phyloP scores from a whole-genome alignment of 768 basidiomycete species.

The Termitomyces sp. region DNA sequence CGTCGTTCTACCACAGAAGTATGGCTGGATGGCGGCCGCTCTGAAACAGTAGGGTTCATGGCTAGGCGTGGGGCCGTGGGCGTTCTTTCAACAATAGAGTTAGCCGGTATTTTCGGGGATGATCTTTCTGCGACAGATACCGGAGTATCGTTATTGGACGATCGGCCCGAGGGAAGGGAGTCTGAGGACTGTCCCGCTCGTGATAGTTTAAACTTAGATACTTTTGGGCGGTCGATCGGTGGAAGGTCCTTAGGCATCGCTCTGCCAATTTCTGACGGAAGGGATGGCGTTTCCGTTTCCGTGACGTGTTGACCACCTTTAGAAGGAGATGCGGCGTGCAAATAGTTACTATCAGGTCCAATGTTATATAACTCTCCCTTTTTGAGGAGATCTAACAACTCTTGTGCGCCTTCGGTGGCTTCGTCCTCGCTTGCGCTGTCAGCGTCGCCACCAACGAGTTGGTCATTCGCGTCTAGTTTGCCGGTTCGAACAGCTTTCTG shows the following conservation, averaged over 20 bases:
- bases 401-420: slow-evolving; percentile 42
- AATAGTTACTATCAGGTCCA: slow-evolving; percentile 40
- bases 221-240: slow-evolving; percentile 33
- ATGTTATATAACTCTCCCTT: slow-evolving; percentile 51
- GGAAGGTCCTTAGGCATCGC: slow-evolving; percentile 16
- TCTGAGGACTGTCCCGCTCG: slow-evolving; percentile 26
- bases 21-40: slow-evolving; percentile 23
- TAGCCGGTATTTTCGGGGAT: slow-evolving; percentile 28
- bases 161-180: slow-evolving; percentile 4
- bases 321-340: slow-evolving; percentile 19
- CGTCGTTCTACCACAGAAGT: slow-evolving; percentile 5
- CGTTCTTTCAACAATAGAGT: slow-evolving; percentile 11
- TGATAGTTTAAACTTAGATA: slow-evolving; percentile 50
- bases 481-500: slow-evolving; percentile 54
- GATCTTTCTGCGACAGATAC: slow-evolving; percentile 26
- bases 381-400: slow-evolving; percentile 47
- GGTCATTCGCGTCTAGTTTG: slow-evolving; percentile 45
- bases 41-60: slow-evolving; percentile 9
- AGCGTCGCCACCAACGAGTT: slow-evolving; percentile 47
- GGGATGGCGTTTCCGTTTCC: neutral
- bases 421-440: slow-evolving; percentile 60
- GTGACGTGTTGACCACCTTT: neutral
- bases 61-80: slow-evolving; percentile 26
- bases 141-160: slow-evolving; percentile 19
- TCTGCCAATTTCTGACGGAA: slow-evolving; percentile 4